Conservation (phyloP, 2,329 filamentous ascomycete species). For the Hymenoscyphus salicellus region DNA sequence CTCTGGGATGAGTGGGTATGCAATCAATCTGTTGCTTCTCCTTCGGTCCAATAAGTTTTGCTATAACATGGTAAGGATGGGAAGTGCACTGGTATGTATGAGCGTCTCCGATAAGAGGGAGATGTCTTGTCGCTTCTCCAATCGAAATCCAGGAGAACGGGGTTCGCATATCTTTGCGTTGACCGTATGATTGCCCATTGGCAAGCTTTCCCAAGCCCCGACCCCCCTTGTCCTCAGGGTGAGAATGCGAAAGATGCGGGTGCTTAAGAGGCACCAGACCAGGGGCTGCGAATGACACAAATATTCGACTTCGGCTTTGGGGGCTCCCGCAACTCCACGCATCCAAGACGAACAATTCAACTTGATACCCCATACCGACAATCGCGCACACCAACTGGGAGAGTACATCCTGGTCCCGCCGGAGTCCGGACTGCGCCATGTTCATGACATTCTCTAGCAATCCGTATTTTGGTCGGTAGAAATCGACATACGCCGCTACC, state of each 20-base stretch:
- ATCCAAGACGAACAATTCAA: slow-evolving; percentile 64
- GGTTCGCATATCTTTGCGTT: slow-evolving; percentile 48
- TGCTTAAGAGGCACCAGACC: slow-evolving; percentile 54
- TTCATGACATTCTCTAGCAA: slow-evolving; percentile 73
- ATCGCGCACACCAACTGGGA: slow-evolving; percentile 70
- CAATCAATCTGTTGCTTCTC: slow-evolving; percentile 43
- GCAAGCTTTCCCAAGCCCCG: slow-evolving; percentile 54
- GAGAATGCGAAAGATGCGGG: slow-evolving; percentile 61
- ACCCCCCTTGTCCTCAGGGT: slow-evolving; percentile 42
- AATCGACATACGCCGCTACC: slow-evolving; percentile 70
- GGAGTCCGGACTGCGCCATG: slow-evolving; percentile 51
- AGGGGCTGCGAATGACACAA: slow-evolving; percentile 69
- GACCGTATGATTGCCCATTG: slow-evolving; percentile 59
- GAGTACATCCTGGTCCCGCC: slow-evolving; percentile 61
- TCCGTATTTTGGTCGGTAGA: slow-evolving; percentile 72
- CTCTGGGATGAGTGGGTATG: slow-evolving; percentile 59
- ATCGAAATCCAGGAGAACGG: slow-evolving; percentile 60
- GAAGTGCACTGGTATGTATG: slow-evolving; percentile 59
- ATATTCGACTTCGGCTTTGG: slow-evolving; percentile 65
- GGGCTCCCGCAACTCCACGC: slow-evolving; percentile 66
- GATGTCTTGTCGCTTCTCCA: slow-evolving; percentile 52
- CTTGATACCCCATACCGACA: slow-evolving; percentile 75
- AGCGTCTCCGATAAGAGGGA: slow-evolving; percentile 62
- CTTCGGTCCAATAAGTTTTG: slow-evolving; percentile 35
- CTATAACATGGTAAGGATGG: slow-evolving; percentile 65